These are phyloP conservation scores for Protomyces gravidus DNA, from an alignment of 1,139 yeast species.

Conservation along the genomic window DNA sequence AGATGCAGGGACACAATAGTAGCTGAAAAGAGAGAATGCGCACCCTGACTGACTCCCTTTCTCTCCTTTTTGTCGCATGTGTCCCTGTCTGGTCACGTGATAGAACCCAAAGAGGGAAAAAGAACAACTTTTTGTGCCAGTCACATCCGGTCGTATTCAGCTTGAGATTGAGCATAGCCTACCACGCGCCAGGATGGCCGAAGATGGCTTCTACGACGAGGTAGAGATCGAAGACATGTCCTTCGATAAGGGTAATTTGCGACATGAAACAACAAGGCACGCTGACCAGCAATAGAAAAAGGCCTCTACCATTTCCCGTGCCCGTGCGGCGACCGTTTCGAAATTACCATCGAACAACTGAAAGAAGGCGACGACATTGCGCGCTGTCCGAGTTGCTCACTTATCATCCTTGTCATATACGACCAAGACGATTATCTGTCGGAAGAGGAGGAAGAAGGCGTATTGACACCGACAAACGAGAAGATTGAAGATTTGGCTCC, in stretches of 20 bases:
- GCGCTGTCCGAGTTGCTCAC: conserved; percentile 91
- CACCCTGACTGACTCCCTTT: too few species aligned
- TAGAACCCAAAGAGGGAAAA: too few species aligned
- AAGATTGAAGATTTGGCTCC: neutral
- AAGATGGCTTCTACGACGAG: conserved; percentile 64
- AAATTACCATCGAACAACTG: conserved; percentile 69
- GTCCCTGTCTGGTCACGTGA: too few species aligned
- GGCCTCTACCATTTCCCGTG: conserved; percentile 90
- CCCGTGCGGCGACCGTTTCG: conserved; percentile 96
- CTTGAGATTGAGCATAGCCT: too few species aligned
- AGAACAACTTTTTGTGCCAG: too few species aligned
- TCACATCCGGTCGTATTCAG: too few species aligned
- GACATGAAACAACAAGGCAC: conserved; percentile 39
- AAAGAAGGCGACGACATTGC: conserved; percentile 83
- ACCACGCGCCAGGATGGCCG: too few species aligned
- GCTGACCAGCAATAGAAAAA: conserved; percentile 50
- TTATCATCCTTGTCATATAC: conserved; percentile 86
- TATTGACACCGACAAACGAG: conserved; percentile 1
- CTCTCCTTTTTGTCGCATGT: too few species aligned
- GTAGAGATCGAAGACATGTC: conserved; percentile 96
- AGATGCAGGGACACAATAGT: too few species aligned
- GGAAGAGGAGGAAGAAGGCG: conserved; percentile 13
- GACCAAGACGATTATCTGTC: conserved; percentile 44
- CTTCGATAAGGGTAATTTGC: conserved; percentile 42
- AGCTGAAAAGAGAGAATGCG: too few species aligned